Evolutionary conservation across 208 protist genomes (phyloP).

Genomic region (Naegleria fowleri): DNA sequence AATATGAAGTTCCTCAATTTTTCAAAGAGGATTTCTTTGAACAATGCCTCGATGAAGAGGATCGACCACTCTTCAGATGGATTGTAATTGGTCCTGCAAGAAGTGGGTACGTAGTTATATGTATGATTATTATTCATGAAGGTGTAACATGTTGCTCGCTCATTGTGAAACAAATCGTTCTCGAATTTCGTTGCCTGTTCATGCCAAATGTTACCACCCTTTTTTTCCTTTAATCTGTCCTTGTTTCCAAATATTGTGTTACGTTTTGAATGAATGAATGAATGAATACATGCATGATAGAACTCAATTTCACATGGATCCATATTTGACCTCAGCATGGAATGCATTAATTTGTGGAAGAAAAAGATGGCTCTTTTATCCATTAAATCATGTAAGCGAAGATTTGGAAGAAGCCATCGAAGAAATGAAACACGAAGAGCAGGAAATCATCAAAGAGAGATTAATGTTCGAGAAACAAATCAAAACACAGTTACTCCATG

Average conservation of each 20-base stretch:
- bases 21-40: slow-evolving; percentile 28
- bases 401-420: not conserved
- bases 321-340: slow-evolving; percentile 4
- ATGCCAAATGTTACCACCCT: too few species aligned
- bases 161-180: too few species aligned
- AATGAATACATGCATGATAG: not conserved
- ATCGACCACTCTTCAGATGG: slow-evolving; percentile 24
- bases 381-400: not conserved
- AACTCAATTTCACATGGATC: slow-evolving; percentile 8
- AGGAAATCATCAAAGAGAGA: not conserved
- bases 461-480: not conserved
- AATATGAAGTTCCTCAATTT: slow-evolving; percentile 2
- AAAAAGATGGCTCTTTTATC: slow-evolving; percentile 25
- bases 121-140: too few species aligned
- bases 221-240: too few species aligned
- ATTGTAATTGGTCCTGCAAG: not conserved
- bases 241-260: too few species aligned
- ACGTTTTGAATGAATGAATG: too few species aligned
- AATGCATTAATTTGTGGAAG: slow-evolving; percentile 13
- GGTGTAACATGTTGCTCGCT: too few species aligned
- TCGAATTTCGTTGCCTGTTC: too few species aligned
- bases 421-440: not conserved
- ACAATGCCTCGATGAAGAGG: not conserved
- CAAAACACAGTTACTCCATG: not conserved
- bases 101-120: not conserved